These are phyloP conservation scores for Sanghuangporus weigelae DNA, from an alignment of 1,284 basidiomycete species.

Conservation along the genomic window DNA sequence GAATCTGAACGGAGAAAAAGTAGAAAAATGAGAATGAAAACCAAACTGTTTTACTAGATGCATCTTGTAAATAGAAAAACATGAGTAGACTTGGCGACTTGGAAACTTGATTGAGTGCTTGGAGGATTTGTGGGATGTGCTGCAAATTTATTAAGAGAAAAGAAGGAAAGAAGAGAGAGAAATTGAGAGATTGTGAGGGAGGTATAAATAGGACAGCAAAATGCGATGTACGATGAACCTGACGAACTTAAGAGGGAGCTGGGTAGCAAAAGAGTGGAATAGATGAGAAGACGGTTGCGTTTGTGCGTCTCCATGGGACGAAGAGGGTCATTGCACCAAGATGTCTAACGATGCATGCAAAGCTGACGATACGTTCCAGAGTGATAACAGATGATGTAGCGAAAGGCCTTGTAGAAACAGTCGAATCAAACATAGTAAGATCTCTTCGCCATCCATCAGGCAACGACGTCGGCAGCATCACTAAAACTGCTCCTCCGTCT, in stretches of 20 bases:
- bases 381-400: not conserved
- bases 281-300: constrained; percentile 3
- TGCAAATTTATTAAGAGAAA: not conserved
- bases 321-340: too few species aligned
- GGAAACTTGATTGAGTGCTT: not conserved
- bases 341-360: too few species aligned
- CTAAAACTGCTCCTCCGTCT: constrained; percentile 79
- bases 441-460: constrained; percentile 33
- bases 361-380: not conserved
- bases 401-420: not conserved
- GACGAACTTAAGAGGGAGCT: constrained; percentile 7
- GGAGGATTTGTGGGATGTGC: constrained; percentile 1
- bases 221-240: constrained; percentile 3
- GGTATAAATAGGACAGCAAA: constrained; percentile 2
- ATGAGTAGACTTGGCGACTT: not conserved
- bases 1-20: not conserved
- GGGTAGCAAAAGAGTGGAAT: constrained; percentile 11
- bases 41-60: constrained; percentile 1
- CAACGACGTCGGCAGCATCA: constrained; percentile 66
- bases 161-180: constrained; percentile 6
- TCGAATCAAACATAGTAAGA: not conserved
- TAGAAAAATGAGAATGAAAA: not conserved
- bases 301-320: not conserved
- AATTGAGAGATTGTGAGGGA: not conserved
- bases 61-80: not conserved